Evolutionary conservation across 2,329 filamentous ascomycete genomes (phyloP), one percentile per base, ranked within the genome.

Genomic region (Plectosphaerella cucumerina): DNA sequence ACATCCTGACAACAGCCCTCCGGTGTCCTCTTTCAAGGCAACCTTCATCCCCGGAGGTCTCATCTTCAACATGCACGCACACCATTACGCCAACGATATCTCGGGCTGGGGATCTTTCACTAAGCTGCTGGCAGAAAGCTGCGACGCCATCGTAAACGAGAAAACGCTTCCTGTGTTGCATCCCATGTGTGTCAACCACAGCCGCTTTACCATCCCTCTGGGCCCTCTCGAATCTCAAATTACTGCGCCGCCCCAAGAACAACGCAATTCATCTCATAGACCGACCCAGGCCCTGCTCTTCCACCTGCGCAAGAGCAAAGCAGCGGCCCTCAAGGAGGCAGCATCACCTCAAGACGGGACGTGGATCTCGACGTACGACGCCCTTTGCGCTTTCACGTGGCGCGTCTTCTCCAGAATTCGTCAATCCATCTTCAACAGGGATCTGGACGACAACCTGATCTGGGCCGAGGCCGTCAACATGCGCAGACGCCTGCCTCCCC

Each of bases 301-400:
- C 52, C 72, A 76, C 48, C 60, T 75, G 0, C 69, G 72, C 3
- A 68, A 67, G 54, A 74, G 71, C 58, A 75, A 73, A 50, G 68
- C 68, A 0, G 65, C 65, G 0, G 56, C 65, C 46, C 57, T 77
- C 5, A 76, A 76, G 52, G 56, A 53, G 11, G 59, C 66, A 1
- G 70, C 70, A 0, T 58, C 46, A 1, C 67, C 70, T 0, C 46
- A 58, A 0, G 66, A 69, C 17, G 66, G 63, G 6, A 59, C 60
- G 11, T 74, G 72, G 70, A 65, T 76, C 33, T 76, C 72, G 4
- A 75, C 70, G 2, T 75, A 74, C 53, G 73, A 76, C 47, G 71
- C 71, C n/a, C 66, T 70, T 50, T 62, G 64, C 2, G 71, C 72
- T 10, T 68, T 69, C 39, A 62, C 75, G 9, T 74, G 72, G 70